phyloP scores from a whole-genome alignment of 108 stramenopile species.

The Pseudonitzschia pungens region DNA sequence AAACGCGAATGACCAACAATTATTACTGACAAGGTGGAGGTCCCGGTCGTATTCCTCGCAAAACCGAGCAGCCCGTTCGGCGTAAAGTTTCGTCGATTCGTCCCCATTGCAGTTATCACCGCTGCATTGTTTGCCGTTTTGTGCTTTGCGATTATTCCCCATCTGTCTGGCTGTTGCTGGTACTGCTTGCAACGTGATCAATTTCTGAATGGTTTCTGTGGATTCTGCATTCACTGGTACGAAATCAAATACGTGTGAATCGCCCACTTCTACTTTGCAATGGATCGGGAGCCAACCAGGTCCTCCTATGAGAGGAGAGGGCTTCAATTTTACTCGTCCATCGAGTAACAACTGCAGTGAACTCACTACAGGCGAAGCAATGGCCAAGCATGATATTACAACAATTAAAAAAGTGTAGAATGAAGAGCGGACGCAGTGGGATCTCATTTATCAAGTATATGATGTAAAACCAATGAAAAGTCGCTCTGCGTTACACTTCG shows the following conservation, averaged over 20 bases:
- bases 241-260: slow-evolving; percentile 25
- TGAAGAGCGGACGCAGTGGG: background rate
- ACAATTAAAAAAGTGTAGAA: background rate
- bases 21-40: slow-evolving; percentile 34
- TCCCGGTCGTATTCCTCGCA: slow-evolving; percentile 24
- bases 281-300: slow-evolving; percentile 42
- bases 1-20: slow-evolving; percentile 44
- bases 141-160: background rate
- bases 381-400: background rate
- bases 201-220: slow-evolving; percentile 12
- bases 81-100: background rate
- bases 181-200: slow-evolving; percentile 31
- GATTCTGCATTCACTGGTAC: slow-evolving; percentile 33
- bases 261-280: slow-evolving; percentile 30
- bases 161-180: slow-evolving; percentile 26
- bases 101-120: background rate
- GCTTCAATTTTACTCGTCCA: slow-evolving; percentile 8
- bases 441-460: background rate
- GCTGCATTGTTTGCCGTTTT: background rate
- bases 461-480: background rate
- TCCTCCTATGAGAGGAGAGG: slow-evolving; percentile 35
- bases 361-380: background rate
- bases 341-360: background rate
- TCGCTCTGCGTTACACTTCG: too few species aligned
- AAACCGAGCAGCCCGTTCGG: slow-evolving; percentile 22